These are phyloP conservation scores for Escovopsis sp. DNA, from an alignment of 2,329 filamentous ascomycete species.

Conservation along the genomic window DNA sequence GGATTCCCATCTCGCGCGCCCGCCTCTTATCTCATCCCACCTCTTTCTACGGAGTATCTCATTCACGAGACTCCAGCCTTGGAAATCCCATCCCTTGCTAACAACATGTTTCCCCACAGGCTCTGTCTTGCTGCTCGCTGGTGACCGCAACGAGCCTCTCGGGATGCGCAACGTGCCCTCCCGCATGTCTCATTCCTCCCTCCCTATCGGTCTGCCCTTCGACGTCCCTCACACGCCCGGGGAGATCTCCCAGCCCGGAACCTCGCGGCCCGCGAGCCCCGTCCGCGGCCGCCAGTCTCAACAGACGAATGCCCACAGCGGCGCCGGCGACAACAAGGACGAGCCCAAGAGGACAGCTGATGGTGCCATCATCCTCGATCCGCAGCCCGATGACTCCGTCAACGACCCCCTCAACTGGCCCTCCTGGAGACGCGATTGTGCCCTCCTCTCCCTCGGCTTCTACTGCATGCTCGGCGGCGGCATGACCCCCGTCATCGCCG, in stretches of 20 bases:
- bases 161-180: conserved; percentile 41
- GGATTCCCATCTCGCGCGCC: no score
- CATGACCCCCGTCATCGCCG: conserved; percentile 79
- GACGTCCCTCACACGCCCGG: conserved; percentile 17
- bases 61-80: no score
- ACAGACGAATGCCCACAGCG: no score
- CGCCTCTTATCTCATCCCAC: not conserved
- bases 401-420: conserved; percentile 95
- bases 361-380: conserved; percentile 73
- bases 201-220: conserved; percentile 29
- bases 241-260: conserved; percentile 7
- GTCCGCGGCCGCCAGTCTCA: no score
- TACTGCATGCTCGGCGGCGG: conserved; percentile 91
- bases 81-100: not conserved
- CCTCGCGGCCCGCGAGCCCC: not conserved
- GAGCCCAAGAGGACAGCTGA: conserved; percentile 64
- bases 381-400: conserved; percentile 76
- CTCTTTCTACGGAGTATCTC: no score
- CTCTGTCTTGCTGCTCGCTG: conserved; percentile 40
- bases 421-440: conserved; percentile 60
- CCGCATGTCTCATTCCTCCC: conserved; percentile 41
- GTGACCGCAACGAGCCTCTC: conserved; percentile 42
- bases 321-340: conserved; percentile 5
- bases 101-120: conserved; percentile 21
- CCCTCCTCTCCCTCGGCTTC: conserved; percentile 69